Evolutionary conservation across 306 rosid species (phyloP), one percentile per base, ranked within the genome.

Genomic region (Herpetospermum pedunculosum): DNA sequence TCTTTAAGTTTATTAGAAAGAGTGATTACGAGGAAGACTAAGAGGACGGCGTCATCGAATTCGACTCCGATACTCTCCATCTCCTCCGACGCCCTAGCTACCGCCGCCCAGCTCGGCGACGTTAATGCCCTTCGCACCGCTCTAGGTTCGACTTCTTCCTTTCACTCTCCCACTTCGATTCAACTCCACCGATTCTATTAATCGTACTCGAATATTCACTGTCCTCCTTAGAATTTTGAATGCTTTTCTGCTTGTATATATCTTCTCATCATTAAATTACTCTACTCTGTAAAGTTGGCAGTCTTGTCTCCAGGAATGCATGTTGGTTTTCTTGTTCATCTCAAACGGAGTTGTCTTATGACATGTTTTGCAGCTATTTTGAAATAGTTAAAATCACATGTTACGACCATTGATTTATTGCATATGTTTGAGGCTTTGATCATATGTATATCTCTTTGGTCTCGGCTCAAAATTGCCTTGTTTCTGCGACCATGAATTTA

Each of bases 51-150:
- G 30, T 85, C 48, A 32, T 63, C 11, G 90, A 81, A 32, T 54
- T 79, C n/a, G 82, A 77, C 30, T 75, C 81, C 29, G 81, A 84
- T 6, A 81, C 87, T 0, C 98, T 94, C 65, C 94, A 92, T 54
- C 91, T 89, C 79, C 94, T 94, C 63, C 93, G 85, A n/a, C 29
- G 88, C 85, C 86, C 82, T 94, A 75, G 82, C 86, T 52, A 62
- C 72, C 72, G 97, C 96, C 50, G 77, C 88, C 67, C 77, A 87
- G 83, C 55, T 35, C 40, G 98, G 97, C 77, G 87, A 88, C 81
- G 35, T 59, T 37, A 46, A 75, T 58, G 87, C 83, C 64, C 92
- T 94, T 53, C 89, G 96, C 68, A 80, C 19, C 29, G 96, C 98
- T 80, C 84, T 94, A 13, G 97, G 98, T 94, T 71, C 58, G 41